These are phyloP conservation scores for Fusarium verticillioides DNA, from an alignment of 2,329 filamentous ascomycete genomes.

Conservation along the genomic window DNA sequence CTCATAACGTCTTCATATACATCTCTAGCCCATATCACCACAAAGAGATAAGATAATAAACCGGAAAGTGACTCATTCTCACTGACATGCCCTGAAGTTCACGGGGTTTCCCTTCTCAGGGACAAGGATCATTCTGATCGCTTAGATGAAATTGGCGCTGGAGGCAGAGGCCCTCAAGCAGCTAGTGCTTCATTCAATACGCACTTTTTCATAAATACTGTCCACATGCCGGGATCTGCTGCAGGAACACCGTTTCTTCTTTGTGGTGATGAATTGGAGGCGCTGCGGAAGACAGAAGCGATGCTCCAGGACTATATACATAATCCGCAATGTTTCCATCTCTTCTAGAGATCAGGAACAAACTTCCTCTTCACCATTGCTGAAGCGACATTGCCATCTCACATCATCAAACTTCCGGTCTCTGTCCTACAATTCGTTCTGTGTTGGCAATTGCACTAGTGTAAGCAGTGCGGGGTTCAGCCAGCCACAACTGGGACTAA, in stretches of 20 bases:
- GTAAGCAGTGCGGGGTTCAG: background rate
- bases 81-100: background rate
- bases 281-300: fast-evolving
- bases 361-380: background rate
- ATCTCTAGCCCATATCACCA: too few species aligned
- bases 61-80: background rate
- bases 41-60: too few species aligned
- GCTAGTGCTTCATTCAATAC: background rate
- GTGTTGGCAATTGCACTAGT: background rate
- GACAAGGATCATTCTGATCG: background rate
- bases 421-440: too few species aligned
- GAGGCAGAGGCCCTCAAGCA: too few species aligned
- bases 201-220: fast-evolving
- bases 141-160: too few species aligned
- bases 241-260: background rate
- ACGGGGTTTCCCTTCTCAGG: background rate
- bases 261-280: background rate
- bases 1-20: too few species aligned
- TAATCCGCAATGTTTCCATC: fast-evolving
- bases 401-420: background rate
- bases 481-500: background rate
- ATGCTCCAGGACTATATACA: background rate
- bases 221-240: background rate
- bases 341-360: background rate
- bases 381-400: fast-evolving